Conservation (phyloP, 2,329 filamentous ascomycete species). For the Ophiostoma quercus region DNA sequence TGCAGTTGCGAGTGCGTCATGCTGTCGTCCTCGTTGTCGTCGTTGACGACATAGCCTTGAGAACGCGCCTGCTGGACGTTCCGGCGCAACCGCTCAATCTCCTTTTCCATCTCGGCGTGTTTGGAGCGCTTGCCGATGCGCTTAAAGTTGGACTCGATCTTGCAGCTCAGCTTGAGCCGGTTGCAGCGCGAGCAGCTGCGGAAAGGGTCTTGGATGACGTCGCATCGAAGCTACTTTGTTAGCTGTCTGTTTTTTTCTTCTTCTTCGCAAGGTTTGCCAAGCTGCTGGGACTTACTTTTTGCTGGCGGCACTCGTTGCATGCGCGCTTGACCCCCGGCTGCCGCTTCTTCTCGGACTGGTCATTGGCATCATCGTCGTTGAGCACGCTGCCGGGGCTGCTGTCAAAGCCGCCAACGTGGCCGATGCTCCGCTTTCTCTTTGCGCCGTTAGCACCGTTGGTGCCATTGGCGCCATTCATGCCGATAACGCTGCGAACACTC, state of each 20-base stretch:
- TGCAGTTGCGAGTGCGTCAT: conserved; percentile 47
- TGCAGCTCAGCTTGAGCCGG: conserved; percentile 74
- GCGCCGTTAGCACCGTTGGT: conserved; percentile 40
- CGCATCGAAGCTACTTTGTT: conserved; percentile 62
- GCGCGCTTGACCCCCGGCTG: conserved; percentile 70
- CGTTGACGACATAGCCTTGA: conserved; percentile 47
- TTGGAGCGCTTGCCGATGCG: conserved; percentile 73
- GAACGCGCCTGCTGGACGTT: conserved; percentile 55
- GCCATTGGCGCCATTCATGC: not conserved
- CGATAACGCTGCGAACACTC: conserved; percentile 41
- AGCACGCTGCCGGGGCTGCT: conserved; percentile 58
- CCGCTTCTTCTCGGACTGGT: conserved; percentile 55
- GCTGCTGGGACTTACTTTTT: conserved; percentile 59
- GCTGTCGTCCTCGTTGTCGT: conserved; percentile 47
- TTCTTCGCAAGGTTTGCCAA: no score
- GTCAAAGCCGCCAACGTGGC: conserved; percentile 40
- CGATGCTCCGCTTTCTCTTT: conserved; percentile 57
- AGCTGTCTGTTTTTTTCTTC: not conserved
- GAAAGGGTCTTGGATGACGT: conserved; percentile 77
- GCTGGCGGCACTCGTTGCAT: conserved; percentile 79
- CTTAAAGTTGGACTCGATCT: conserved; percentile 85
- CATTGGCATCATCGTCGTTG: conserved; percentile 53
- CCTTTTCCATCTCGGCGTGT: conserved; percentile 81
- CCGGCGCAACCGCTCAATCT: conserved; percentile 64
- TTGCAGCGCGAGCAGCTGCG: conserved; percentile 70